Evolutionary conservation across 139 green algal genomes (phyloP).

Genomic region (Chlorella sp.): DNA sequence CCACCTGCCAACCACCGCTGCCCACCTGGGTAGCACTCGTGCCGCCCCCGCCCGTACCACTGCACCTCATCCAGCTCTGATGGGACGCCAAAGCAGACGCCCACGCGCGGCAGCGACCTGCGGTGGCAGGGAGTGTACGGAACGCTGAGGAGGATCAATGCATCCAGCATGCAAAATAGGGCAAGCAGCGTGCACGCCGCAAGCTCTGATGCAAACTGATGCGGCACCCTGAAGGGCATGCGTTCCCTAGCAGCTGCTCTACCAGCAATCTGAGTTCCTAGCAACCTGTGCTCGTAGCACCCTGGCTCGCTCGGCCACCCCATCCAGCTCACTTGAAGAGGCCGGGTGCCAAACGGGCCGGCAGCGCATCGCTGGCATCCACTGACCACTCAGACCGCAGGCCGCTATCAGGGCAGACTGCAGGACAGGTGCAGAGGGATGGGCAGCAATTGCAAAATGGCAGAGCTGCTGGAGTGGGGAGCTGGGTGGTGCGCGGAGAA

Average conservation of each 20-base stretch:
- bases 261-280: too few species aligned
- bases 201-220: too few species aligned
- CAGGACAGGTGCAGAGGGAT: neutral
- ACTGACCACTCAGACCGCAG: constrained; percentile 65
- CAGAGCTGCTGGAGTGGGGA: too few species aligned
- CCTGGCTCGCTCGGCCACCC: too few species aligned
- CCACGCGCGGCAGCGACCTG: constrained; percentile 76
- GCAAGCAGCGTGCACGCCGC: too few species aligned
- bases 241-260: too few species aligned
- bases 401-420: constrained; percentile 21
- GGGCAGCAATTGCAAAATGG: too few species aligned
- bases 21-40: constrained; percentile 86
- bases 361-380: constrained; percentile 68
- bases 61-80: constrained; percentile 25
- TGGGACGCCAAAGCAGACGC: constrained; percentile 59
- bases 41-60: constrained; percentile 86
- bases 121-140: neutral
- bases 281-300: too few species aligned
- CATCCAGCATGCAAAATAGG: neutral
- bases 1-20: neutral
- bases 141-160: neutral
- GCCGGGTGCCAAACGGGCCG: constrained; percentile 49
- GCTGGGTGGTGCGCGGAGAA: too few species aligned
- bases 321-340: constrained; percentile 11
- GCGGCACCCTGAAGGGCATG: too few species aligned